Percentiles rank a stretch among this genome's conserved stretches.
Conservation (phyloP, 495 filamentous ascomycete genomes). For the Tuber aestivum region DNA sequence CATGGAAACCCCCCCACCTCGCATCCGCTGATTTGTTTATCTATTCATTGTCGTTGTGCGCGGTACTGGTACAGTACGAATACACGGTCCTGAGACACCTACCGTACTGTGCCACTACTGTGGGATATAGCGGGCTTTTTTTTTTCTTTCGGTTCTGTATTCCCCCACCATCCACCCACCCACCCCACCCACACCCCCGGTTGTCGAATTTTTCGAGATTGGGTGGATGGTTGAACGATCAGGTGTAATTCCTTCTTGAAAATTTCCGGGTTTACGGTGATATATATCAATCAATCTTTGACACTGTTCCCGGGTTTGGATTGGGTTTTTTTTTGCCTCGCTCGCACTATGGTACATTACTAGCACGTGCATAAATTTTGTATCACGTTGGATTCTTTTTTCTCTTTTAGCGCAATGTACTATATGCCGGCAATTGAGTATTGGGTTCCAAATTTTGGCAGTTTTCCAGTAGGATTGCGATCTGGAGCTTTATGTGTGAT, state of each 20-base stretch:
- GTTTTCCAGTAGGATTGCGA: background rate
- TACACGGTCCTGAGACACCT: background rate
- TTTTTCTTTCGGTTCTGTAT: no score
- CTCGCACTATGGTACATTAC: no score
- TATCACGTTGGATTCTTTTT: background rate
- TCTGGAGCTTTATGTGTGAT: background rate
- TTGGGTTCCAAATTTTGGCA: no score
- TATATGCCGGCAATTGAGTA: background rate
- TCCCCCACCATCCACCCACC: no score
- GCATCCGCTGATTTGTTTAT: background rate
- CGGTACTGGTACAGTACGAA: no score
- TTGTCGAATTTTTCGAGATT: background rate
- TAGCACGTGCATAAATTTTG: background rate
- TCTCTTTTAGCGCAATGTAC: no score
- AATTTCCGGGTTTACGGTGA: background rate
- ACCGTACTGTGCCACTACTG: background rate
- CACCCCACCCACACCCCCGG: no score
- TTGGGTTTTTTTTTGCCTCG: no score
- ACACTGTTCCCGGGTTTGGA: background rate
- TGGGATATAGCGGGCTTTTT: background rate
- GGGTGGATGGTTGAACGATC: background rate
- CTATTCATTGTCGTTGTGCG: background rate
- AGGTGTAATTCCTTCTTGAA: background rate
- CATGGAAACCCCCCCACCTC: background rate
- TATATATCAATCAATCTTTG: no score